Evolutionary conservation across 163 green algal species (phyloP), one percentile per base, ranked within the genome.

Genomic region (Trebouxiophyceae sp.): DNA sequence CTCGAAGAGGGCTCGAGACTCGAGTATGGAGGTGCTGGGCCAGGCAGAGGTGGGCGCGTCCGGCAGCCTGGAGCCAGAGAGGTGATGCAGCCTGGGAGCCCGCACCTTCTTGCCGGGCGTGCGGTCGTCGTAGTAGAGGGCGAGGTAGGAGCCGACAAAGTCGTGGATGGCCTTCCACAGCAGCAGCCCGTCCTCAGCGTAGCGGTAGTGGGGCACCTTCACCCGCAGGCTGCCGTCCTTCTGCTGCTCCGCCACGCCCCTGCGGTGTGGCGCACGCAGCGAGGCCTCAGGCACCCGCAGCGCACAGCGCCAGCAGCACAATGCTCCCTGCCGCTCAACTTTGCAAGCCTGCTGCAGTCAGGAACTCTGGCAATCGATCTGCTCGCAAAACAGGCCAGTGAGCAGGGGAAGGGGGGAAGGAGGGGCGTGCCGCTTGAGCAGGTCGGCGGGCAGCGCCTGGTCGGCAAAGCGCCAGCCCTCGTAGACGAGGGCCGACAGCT

Each of bases 121-220:
- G n/a, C 70, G 45, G 23, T 34, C 33, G 19, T 67, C 46, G 60
- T 86, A 87, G 80, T 87, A 84, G 30, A 80, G 29, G 4, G 19
- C 5, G 28, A 86, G 50, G 72, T 84, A 81, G n/a, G 2, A 30
- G 0, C 26, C 33, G 30, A 71, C 69, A 30, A 68, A 84, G 3
- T 47, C 29, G 1, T 63, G 30, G 23, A 77, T 55, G 4, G 68
- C 74, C 12, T 63, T 54, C 76, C 73, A 84, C 5, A 81, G 26
- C 34, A 61, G 30, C 68, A 84, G 20, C 44, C 70, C 76, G 32
- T 84, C 76, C 8, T 74, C 33, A 5, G 73, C 76, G 54, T 77
- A 86, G 8, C 72, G 77, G 75, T 84, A 86, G 68, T 86, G 64
- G 4, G 45, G 24, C 30, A 76, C 6, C 60, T 45, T 66, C 28